Conservation (phyloP, 768 basidiomycete species). For the Suillus occidentalis region DNA sequence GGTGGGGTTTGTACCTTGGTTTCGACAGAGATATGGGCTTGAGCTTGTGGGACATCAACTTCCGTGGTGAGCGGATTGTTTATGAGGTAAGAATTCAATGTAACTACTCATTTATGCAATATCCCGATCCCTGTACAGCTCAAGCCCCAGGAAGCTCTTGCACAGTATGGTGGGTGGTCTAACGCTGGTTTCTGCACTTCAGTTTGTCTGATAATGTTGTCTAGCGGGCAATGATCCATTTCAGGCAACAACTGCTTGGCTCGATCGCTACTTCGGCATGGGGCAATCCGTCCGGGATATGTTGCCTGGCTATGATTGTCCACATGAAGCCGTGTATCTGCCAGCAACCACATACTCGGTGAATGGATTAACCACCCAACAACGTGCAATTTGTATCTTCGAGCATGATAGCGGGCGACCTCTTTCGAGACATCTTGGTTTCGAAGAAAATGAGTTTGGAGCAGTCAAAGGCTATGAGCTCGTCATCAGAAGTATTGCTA, state of each 20-base stretch:
- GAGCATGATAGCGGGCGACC: conserved; percentile 61
- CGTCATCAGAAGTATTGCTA: conserved; percentile 55
- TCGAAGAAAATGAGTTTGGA: conserved; percentile 53
- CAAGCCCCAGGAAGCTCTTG: conserved; percentile 61
- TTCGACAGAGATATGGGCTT: conserved; percentile 70
- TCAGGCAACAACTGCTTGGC: conserved; percentile 60
- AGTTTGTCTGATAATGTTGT: conserved; percentile 1
- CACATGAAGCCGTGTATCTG: conserved; percentile 58
- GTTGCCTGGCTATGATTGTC: conserved; percentile 69
- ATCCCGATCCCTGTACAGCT: conserved; percentile 34
- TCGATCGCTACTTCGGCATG: conserved; percentile 67
- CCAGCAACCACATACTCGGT: conserved; percentile 54
- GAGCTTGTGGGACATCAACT: conserved; percentile 58
- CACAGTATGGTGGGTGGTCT: conserved; percentile 48
- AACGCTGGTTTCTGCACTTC: neutral
- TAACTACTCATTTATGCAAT: neutral
- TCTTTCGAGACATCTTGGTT: conserved; percentile 57
- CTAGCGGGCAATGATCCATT: conserved; percentile 61
- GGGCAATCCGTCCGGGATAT: conserved; percentile 55
- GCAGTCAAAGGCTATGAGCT: conserved; percentile 61
- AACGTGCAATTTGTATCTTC: conserved; percentile 64
- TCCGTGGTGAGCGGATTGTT: conserved; percentile 57
- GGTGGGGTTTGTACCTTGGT: conserved; percentile 59
- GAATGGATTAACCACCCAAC: conserved; percentile 42
- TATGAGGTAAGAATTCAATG: conserved; percentile 45